Conservation (phyloP, 176 grass and related monocot species). For the Triticum monococcum region DNA sequence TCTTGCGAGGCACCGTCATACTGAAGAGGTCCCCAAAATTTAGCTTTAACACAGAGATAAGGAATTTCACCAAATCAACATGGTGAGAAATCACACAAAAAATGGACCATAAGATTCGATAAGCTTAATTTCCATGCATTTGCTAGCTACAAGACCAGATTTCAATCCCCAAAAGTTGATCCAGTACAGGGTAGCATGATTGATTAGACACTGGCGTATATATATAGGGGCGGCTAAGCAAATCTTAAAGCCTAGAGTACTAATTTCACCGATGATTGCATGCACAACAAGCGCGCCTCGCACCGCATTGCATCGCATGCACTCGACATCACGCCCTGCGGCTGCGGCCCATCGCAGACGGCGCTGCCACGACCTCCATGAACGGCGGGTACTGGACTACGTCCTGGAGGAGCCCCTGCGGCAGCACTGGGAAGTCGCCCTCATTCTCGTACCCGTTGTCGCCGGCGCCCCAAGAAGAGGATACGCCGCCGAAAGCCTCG, state of each 20-base stretch:
- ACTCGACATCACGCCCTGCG: conserved; percentile 8
- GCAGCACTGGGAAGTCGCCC: conserved; percentile 38
- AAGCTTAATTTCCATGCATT: background rate
- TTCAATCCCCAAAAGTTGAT: background rate
- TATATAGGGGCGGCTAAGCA: background rate
- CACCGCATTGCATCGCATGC: background rate
- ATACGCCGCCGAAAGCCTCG: background rate
- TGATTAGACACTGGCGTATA: background rate
- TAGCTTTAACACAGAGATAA: background rate
- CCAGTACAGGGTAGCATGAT: background rate
- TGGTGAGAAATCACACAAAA: background rate
- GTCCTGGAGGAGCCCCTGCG: conserved; percentile 64
- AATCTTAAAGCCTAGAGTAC: conserved; percentile 14
- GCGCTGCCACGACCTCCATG: conserved; percentile 42
- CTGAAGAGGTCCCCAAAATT: background rate
- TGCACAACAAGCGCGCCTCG: background rate
- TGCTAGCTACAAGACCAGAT: background rate
- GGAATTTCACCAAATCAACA: background rate
- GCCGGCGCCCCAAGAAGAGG: background rate
- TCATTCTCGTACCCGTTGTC: background rate
- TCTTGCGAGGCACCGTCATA: background rate
- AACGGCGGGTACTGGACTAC: conserved; percentile 73
- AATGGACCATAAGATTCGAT: no score
- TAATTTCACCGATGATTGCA: background rate
- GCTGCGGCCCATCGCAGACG: background rate